Percentiles rank a stretch among this genome's conserved stretches.
phyloP scores from a whole-genome alignment of 2,329 filamentous ascomycete genomes.

The Colletotrichum costaricense region DNA sequence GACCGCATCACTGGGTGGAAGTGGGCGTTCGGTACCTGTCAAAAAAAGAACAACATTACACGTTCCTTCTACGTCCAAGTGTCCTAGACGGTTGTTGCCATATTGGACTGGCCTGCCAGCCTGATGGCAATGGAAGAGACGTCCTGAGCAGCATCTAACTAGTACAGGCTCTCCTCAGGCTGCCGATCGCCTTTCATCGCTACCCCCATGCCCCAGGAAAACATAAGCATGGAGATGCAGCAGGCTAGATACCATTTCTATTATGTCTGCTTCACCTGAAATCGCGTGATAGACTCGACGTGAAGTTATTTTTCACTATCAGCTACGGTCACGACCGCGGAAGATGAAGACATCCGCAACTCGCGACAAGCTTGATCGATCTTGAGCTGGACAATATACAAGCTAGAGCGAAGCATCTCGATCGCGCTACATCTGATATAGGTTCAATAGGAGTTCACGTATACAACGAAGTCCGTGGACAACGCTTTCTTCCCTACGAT shows the following conservation, averaged over 20 bases:
- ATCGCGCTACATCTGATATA: not conserved
- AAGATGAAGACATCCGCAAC: not conserved
- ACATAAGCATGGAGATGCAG: not conserved
- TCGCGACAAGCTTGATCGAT: conserved; percentile 1
- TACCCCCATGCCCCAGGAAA: not conserved
- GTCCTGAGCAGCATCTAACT: not conserved
- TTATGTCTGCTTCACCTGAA: not conserved
- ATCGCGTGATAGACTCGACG: not conserved
- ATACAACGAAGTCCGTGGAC: not conserved
- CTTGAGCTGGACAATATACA: conserved; percentile 36
- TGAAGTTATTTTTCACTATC: not conserved
- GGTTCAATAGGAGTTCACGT: not conserved
- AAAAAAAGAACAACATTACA: conserved; percentile 15
- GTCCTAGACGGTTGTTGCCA: not conserved
- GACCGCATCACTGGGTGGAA: conserved; percentile 43
- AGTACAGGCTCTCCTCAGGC: not conserved
- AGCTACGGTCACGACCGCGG: not conserved
- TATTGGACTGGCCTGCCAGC: not conserved
- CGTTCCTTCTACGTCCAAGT: not conserved
- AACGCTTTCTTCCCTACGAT: not conserved
- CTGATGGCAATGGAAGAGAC: not conserved
- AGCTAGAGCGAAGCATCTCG: not conserved
- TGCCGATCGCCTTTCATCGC: not conserved
- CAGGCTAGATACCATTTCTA: not conserved
- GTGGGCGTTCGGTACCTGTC: conserved; percentile 33